These are phyloP conservation scores for Rhodosporidiobolus odoratus DNA, from an alignment of 768 basidiomycete genomes.

Conservation along the genomic window DNA sequence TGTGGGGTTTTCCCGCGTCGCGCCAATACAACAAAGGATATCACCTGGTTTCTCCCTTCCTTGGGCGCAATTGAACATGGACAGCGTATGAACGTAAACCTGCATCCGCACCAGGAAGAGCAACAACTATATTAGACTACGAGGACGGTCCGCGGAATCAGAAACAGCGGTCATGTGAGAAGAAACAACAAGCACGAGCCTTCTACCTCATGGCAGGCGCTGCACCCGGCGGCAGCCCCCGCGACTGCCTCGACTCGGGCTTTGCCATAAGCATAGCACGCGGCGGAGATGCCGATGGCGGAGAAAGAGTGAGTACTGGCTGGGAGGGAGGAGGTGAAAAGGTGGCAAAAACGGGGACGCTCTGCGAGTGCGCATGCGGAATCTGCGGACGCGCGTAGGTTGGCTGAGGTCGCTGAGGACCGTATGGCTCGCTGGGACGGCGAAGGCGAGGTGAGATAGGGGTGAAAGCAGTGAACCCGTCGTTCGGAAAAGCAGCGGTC, in stretches of 20 bases:
- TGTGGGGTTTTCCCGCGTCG: too few relatives aligned
- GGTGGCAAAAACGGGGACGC: neutral
- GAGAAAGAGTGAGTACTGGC: neutral
- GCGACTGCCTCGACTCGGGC: neutral
- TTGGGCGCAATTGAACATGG: too few relatives aligned
- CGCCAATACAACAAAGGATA: too few relatives aligned
- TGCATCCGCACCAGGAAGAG: too few relatives aligned
- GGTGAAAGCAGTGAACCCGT: neutral
- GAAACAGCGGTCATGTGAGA: too few relatives aligned
- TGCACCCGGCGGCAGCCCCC: conserved; percentile 10
- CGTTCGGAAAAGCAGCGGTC: neutral
- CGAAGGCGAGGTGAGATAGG: neutral
- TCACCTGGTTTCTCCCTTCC: too few relatives aligned
- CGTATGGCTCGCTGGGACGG: neutral
- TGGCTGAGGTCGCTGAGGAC: neutral
- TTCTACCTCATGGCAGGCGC: neutral
- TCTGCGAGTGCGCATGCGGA: neutral
- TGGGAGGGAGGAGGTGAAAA: neutral
- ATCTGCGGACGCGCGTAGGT: neutral
- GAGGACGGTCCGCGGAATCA: too few relatives aligned
- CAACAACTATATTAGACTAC: too few relatives aligned
- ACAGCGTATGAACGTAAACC: too few relatives aligned
- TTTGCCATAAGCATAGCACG: neutral
- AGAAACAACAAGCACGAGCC: neutral
- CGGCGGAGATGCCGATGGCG: neutral